Evolutionary conservation across 441 rosid genomes (phyloP).

Genomic region (Pelargonium myrrhifolium): DNA sequence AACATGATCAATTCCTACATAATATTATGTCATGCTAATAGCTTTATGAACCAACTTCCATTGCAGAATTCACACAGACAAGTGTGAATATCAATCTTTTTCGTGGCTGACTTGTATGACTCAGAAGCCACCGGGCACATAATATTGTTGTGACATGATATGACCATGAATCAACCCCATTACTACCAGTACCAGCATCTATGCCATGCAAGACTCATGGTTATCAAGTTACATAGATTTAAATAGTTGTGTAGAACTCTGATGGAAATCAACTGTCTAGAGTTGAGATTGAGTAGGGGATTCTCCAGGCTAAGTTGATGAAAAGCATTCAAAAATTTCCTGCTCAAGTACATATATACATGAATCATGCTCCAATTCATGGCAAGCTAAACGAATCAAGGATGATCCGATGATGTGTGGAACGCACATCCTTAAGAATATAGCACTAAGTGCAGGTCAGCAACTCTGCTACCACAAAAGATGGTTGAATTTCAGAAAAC

Average conservation of each 20-base stretch:
- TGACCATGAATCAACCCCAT: not conserved
- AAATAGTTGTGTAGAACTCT: not conserved
- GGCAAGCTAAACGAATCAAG: not conserved
- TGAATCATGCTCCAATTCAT: not conserved
- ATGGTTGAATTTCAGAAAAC: not conserved
- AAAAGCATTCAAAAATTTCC: not conserved
- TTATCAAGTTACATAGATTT: not conserved
- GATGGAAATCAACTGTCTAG: constrained; percentile 11
- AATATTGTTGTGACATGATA: not conserved
- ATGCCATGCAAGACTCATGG: not conserved
- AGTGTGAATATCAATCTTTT: not conserved
- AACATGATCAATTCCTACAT: not conserved
- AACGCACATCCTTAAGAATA: not conserved
- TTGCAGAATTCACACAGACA: not conserved
- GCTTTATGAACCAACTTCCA: not conserved
- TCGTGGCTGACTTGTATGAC: not conserved
- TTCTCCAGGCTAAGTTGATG: constrained; percentile 5
- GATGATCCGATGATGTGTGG: not conserved
- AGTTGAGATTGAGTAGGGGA: not conserved
- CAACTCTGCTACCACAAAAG: not conserved
- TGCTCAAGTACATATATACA: not conserved
- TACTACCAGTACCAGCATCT: constrained; percentile 1
- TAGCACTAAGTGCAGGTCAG: not conserved
- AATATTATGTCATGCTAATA: not conserved
- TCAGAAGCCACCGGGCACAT: not conserved